Percentiles rank a stretch among this genome's conserved stretches.
Evolutionary conservation across 495 filamentous ascomycete genomes (phyloP).

Genomic region (Penicillium manginii): DNA sequence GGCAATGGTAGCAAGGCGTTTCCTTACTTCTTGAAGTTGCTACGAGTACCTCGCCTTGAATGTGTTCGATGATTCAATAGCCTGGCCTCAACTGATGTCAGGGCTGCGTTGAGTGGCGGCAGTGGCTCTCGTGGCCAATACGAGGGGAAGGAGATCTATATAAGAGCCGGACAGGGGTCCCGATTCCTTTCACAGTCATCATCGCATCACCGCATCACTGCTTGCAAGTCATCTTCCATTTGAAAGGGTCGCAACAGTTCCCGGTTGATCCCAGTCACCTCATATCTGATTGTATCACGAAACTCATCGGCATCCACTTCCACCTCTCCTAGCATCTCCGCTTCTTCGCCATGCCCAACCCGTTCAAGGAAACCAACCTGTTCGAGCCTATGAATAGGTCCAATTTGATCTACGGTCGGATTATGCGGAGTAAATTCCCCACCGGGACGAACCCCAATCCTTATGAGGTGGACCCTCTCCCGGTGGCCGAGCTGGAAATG

Average conservation of each 20-base stretch:
- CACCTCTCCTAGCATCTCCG: background rate
- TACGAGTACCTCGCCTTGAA: background rate
- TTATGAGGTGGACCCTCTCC: background rate
- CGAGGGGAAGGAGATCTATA: background rate
- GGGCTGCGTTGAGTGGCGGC: constrained; percentile 4
- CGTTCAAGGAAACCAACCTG: background rate
- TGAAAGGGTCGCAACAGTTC: background rate
- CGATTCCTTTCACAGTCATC: background rate
- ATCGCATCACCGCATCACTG: constrained; percentile 5
- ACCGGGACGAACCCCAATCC: background rate
- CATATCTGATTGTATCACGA: background rate
- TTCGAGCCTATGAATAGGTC: background rate
- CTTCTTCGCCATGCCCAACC: background rate
- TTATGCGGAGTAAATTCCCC: background rate
- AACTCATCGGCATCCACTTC: background rate
- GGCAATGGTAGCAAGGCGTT: too few relatives aligned
- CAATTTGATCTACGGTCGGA: background rate
- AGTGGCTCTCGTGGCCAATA: background rate
- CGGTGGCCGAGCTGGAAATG: background rate
- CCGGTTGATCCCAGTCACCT: background rate
- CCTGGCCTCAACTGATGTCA: constrained; percentile 12
- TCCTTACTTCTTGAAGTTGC: too few relatives aligned
- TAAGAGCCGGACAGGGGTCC: constrained; percentile 17
- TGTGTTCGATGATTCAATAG: background rate
- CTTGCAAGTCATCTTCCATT: background rate